These are phyloP conservation scores for Haberlea rhodopensis DNA, from an alignment of 257 asterid genomes.

Conservation along the genomic window DNA sequence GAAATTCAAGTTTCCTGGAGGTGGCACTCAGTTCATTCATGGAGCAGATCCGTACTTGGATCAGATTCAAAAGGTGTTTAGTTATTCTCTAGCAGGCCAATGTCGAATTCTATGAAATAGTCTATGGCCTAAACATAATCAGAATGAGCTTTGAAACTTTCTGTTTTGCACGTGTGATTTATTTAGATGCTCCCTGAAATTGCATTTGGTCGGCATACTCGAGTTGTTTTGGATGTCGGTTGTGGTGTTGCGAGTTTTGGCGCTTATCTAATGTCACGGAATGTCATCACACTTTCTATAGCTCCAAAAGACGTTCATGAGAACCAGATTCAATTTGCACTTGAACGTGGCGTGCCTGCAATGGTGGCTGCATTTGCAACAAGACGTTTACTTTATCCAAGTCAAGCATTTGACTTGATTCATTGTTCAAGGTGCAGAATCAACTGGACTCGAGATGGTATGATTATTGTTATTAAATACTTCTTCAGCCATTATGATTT, in stretches of 20 bases:
- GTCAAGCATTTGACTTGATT: slow-evolving; percentile 65
- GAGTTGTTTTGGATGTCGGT: slow-evolving; percentile 57
- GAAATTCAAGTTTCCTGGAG: slow-evolving; percentile 39
- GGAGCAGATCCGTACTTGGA: slow-evolving; percentile 37
- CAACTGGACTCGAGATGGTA: slow-evolving; percentile 54
- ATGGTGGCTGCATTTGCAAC: slow-evolving; percentile 45
- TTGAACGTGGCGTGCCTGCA: slow-evolving; percentile 69
- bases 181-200: slow-evolving; percentile 57
- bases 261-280: slow-evolving; percentile 47
- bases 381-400: slow-evolving; percentile 52
- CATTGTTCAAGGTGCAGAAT: slow-evolving; percentile 53
- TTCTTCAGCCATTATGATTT: not conserved
- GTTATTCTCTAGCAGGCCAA: not conserved
- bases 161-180: slow-evolving; percentile 22
- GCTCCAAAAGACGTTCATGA: slow-evolving; percentile 41
- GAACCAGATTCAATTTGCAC: slow-evolving; percentile 48
- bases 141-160: not conserved
- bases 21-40: slow-evolving; percentile 27
- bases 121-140: not conserved
- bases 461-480: slow-evolving; percentile 10
- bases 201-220: slow-evolving; percentile 48
- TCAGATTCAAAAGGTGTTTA: slow-evolving; percentile 55
- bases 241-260: slow-evolving; percentile 55
- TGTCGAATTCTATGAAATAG: not conserved
- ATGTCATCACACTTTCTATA: slow-evolving; percentile 58